These are phyloP conservation scores for Mollisiaceae sp. DNA, from an alignment of 2,329 filamentous ascomycete genomes.

Conservation along the genomic window DNA sequence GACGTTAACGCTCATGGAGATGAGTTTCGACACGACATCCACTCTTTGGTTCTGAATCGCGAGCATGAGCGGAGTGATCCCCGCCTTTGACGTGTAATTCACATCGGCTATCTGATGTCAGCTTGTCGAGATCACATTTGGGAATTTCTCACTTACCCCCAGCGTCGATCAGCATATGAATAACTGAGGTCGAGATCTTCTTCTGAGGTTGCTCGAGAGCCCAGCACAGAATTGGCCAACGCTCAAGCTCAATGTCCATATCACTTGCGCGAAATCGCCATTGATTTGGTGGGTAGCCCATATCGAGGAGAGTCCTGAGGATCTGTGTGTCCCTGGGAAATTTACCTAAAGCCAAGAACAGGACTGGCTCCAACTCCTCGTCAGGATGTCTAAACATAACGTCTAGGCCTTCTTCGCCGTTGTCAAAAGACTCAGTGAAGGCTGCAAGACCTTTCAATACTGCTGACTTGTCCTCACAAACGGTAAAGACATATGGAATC, in stretches of 20 bases:
- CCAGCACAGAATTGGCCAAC: slow-evolving; percentile 64
- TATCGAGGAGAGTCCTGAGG: slow-evolving; percentile 57
- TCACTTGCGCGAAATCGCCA: slow-evolving; percentile 18
- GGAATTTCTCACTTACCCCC: slow-evolving; percentile 40
- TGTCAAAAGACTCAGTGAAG: slow-evolving; percentile 61
- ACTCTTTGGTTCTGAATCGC: slow-evolving; percentile 23
- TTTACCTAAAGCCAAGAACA: slow-evolving; percentile 58
- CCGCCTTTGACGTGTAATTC: slow-evolving; percentile 24
- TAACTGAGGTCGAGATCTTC: slow-evolving; percentile 61
- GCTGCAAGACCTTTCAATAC: slow-evolving; percentile 56
- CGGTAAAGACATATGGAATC: slow-evolving; percentile 61
- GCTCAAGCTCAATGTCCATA: slow-evolving; percentile 45
- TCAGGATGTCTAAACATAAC: slow-evolving; percentile 56
- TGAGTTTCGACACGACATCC: slow-evolving; percentile 46
- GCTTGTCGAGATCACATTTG: neutral
- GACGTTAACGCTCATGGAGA: slow-evolving; percentile 64
- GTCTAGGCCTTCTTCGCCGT: slow-evolving; percentile 50
- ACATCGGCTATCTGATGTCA: slow-evolving; percentile 26
- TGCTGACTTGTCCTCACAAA: slow-evolving; percentile 50
- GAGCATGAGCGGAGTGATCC: slow-evolving; percentile 26
- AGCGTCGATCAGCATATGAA: slow-evolving; percentile 59
- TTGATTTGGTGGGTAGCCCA: slow-evolving; percentile 55
- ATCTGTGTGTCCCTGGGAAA: slow-evolving; percentile 61
- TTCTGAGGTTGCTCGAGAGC: slow-evolving; percentile 68
- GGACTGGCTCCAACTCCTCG: slow-evolving; percentile 49